Base-by-base conservation (phyloP, 2,329 filamentous ascomycete species). In the Clarireedia hainanense region DNA sequence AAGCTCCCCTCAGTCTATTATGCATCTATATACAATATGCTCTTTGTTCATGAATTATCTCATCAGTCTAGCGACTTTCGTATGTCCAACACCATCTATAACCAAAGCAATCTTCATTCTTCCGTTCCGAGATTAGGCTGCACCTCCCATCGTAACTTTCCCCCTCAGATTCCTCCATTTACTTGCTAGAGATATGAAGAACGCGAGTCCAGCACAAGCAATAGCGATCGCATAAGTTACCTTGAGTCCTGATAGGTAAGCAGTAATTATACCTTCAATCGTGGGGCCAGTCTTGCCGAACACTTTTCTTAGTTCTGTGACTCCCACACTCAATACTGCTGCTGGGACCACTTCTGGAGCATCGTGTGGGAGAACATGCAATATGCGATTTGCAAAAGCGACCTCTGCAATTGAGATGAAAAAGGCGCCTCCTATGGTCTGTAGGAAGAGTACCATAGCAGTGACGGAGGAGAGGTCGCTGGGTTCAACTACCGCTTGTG, bases 191-290 rank as follows among this genome's bases (percentile, higher is more conserved):
- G 65, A 65, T 17, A 74, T 55, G 3, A 74, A 36, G 4, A 72
- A 67, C 0, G 74, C 69, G 26, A 76, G 52, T 2, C 74, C 74
- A 2, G 70, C 74, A 30, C 75, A 76, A 4, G 84, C 66, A 20
- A 77, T 73, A 14, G 76, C 75, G 60, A 85, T 73, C 9, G 81
- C 85, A 40, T 84, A 79, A 4, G 77, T 75, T 6, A 86, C 82
- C 65, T 85, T 83, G 62, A 85, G 80, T 0, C 80, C 80, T 52
- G 79, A 70, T 62, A 80, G 86, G 71, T 89, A 89, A 0, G 80
- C 82, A 0, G 68, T 60, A 26, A 86, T 73, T 42, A 88, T 81
- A 0, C 74, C 72, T 0, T 71, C 64, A 2, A 85, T 71, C 56
- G 74, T 75, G n/a, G 78, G 66, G 0, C 64, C 55, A 0, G 74